Conservation (phyloP, 2,329 filamentous ascomycete genomes). For the Exophiala aquamarina region DNA sequence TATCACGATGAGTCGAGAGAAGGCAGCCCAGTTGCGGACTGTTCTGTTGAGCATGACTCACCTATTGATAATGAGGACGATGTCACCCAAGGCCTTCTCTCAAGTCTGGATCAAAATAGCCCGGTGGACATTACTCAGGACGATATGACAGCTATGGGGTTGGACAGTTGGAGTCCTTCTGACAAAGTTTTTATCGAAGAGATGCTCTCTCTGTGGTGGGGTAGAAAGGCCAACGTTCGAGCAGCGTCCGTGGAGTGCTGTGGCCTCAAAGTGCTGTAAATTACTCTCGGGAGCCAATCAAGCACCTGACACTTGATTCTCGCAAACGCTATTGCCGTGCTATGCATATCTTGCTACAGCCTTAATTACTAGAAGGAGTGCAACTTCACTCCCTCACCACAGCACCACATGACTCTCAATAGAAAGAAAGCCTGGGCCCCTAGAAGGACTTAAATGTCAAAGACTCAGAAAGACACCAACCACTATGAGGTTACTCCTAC, state of each 20-base stretch:
- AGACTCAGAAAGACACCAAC: too few relatives aligned
- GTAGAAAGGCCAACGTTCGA: slow-evolving; percentile 42
- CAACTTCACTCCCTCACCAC: too few relatives aligned
- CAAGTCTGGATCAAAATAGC: slow-evolving; percentile 24
- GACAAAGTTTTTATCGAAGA: slow-evolving; percentile 48
- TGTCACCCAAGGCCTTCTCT: slow-evolving; percentile 24
- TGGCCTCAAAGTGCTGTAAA: slow-evolving; percentile 45
- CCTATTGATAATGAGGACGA: slow-evolving; percentile 26
- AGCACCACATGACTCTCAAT: too few relatives aligned
- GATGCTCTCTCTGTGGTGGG: slow-evolving; percentile 48
- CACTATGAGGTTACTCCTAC: too few relatives aligned
- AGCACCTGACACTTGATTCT: too few relatives aligned
- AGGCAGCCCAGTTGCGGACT: slow-evolving; percentile 2
- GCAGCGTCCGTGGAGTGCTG: slow-evolving; percentile 47
- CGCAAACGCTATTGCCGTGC: too few relatives aligned
- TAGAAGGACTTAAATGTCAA: too few relatives aligned
- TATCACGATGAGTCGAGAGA: slow-evolving; percentile 25
- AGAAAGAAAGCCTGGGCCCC: too few relatives aligned
- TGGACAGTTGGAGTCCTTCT: slow-evolving; percentile 49
- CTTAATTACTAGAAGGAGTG: too few relatives aligned
- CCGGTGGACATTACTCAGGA: slow-evolving; percentile 41
- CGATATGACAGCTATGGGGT: slow-evolving; percentile 49
- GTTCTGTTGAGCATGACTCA: slow-evolving; percentile 13
- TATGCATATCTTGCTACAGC: too few relatives aligned
- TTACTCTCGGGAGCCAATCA: too few relatives aligned